Evolutionary conservation across 2,329 filamentous ascomycete genomes (phyloP), one percentile per base, ranked within the genome.

Genomic region (Paraphaeosphaeria minitans): DNA sequence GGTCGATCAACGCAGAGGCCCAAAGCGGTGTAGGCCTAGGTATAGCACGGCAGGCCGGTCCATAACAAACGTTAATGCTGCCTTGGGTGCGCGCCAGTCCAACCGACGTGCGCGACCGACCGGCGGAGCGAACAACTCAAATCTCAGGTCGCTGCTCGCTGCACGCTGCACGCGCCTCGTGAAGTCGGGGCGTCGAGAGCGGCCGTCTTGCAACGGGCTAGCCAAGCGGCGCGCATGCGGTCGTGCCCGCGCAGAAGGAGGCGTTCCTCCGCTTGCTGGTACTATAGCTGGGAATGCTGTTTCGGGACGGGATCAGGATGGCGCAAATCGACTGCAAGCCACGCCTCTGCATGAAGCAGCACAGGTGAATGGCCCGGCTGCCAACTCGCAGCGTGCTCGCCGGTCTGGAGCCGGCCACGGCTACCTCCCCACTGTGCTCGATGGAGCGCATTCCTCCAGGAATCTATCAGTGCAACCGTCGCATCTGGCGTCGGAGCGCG

Each of bases 31-130:
- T 52, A 52, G 49, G 7, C 13, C 49, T 29, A n/a, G n/a, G n/a
- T n/a, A 41, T 52, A 52, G 10, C 35, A 42, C 37, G 1, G 22
- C 7, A 4, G 8, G 22, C 49, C 41, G 41, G 49, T n/a, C 49
- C 13, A 52, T 52, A 52, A 41, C 49, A 52, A 52, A 52, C 49
- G 35, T 52, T 52, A 52, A 52, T 27, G 33, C 29, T 52, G 33
- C 49, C 37, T 52, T 21, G 49, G 35, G 33, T 52, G 49, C 49
- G 35, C 49, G 49, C 35, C 10, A 19, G 49, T 24, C 49, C 14
- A 52, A 29, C 35, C 35, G 49, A 52, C 35, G 21, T 51, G 31
- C 6, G 39, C 22, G 22, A 13, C 16, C 35, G 35, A 16, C 16
- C 35, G 35, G 13, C 24, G n/a, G 14, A 22, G 49, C 22, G 35